A percentile compares a stretch with the other conserved stretches of the same genome.
Evolutionary conservation across 177 flowering plant species (phyloP).

Genomic region (Vitis hybrid): DNA sequence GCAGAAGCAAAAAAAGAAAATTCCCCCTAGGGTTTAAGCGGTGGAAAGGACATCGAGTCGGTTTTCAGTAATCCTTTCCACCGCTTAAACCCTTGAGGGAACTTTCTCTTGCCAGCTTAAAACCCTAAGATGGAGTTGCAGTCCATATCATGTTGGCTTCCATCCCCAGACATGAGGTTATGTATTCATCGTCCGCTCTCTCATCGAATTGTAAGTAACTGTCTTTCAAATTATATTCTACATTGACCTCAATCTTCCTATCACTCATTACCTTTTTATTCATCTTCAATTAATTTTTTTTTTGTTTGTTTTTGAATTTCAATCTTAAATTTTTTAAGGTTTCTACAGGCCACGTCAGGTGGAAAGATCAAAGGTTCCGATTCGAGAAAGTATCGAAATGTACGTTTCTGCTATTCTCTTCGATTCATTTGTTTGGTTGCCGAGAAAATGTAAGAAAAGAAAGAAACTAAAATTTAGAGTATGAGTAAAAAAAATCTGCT

Average conservation of each 20-base stretch:
- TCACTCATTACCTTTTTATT: neutral
- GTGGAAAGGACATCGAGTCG: neutral
- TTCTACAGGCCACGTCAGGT: constrained; percentile 7
- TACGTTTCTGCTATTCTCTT: constrained; percentile 1
- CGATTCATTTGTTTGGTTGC: neutral
- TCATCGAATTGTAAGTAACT: constrained; percentile 13
- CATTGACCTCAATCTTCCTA: neutral
- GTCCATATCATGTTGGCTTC: constrained; percentile 17
- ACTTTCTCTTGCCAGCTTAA: too few relatives aligned
- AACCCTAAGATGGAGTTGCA: constrained; percentile 25
- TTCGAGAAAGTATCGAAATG: constrained; percentile 7
- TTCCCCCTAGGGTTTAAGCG: constrained; percentile 9
- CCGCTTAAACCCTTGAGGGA: constrained; percentile 16
- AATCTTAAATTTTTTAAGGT: constrained; percentile 8
- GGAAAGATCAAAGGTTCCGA: constrained; percentile 3
- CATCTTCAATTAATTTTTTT: neutral
- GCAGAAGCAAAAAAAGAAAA: too few relatives aligned
- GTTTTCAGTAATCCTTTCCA: too few relatives aligned
- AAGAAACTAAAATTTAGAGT: neutral
- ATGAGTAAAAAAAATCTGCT: too few relatives aligned
- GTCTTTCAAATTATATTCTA: neutral
- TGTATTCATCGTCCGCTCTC: neutral
- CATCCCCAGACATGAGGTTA: constrained; percentile 11
- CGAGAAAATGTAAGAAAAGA: neutral
- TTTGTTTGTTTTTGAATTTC: neutral